Base-by-base conservation (phyloP, 768 basidiomycete species). In the Galerina sulciceps region DNA sequence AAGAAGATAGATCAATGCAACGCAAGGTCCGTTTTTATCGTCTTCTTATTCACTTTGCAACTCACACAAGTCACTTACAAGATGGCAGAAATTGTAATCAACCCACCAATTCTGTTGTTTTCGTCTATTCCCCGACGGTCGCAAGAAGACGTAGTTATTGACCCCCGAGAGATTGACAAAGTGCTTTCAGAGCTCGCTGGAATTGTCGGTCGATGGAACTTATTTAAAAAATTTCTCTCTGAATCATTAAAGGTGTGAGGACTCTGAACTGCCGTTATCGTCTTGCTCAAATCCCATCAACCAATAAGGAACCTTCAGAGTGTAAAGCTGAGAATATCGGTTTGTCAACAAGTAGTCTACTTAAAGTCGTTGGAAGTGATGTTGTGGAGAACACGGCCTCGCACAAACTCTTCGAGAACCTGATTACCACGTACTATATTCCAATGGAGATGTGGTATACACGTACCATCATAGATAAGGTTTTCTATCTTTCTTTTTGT, bases 401-500 rank as follows among this genome's bases (percentile, higher is more conserved):
- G 15, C 81, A 85, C 50, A 64, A 67, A 31, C 70, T 86, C 14
- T 89, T 98, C 55, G 83, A 90, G 38, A 79, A 84, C 48, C 73
- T 96, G 31, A 79, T 94, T 10, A 73, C 71, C 9, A 82, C 81
- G 10, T 96, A 92, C 66, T 99, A 98, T 67, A 81, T 88, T 34
- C 94, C 96, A 3, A 77, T 99, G 55, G 97, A 99, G 69, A 74
- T 89, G 4, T 99, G 96, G 96, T 99, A 96, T 73, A 83, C 88
- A 10, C 85, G 91, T 13, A 86, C 84, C 15, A 89, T 87, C 60
- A 88, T 97, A 47, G 93, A 96, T 69, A 97, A 96, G 81, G 96
- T 91, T 58, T 17, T 23, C 20, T 11, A 9, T 13, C 35, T 41
- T 51, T 43, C 14, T 31, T 37, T 22, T 34, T 14, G 17, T 22